Evolutionary conservation across 495 filamentous ascomycete species (phyloP), one percentile per base, ranked within the genome.

Genomic region (Aspergillus homomorphus): DNA sequence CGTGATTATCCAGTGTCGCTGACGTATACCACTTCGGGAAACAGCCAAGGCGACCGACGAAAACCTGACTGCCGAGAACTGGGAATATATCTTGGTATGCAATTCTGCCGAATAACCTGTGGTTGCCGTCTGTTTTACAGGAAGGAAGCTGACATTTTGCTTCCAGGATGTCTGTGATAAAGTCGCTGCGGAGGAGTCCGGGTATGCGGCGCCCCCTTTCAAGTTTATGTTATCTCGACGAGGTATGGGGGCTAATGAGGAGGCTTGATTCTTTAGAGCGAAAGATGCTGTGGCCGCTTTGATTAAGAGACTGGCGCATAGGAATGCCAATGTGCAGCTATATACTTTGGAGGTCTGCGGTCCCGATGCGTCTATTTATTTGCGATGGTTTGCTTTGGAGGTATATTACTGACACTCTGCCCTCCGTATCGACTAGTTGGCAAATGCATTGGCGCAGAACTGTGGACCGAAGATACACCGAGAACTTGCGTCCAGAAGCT

Each of bases 321-420:
- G 94, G 59, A 98, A 98, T 75, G 94, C 94, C 56, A 98, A 98
- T 74, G 94, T 98, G n/a, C 94, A 98, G 76, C 81, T 98, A 30
- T 98, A 98, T 69, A 98, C 94, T 19, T 81, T 98, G 57, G 94
- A 98, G 82, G 91, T 94, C 64, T 48, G 81, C 58, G 22, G 12
- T 46, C 20, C 42, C 9, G n/a, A 9, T 22, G 24, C 28, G 26
- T 20, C 33, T 4, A 4, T 28, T 20, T 23, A 26, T 23, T 50
- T 15, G 26, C 12, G 28, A 14, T 0, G n/a, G 9, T 26, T 14
- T 26, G 12, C 23, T 24, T 23, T 12, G 67, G 42, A 51, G 3
- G 20, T 33, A 19, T 22, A 22, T 19, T 19, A 21, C 44, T 23
- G 46, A 51, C 45, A 26, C n/a, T n/a, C n/a, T n/a, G n/a, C n/a